Evolutionary conservation across 768 basidiomycete genomes (phyloP), one percentile per base, ranked within the genome.

Genomic region (Plicaturopsis crispa): DNA sequence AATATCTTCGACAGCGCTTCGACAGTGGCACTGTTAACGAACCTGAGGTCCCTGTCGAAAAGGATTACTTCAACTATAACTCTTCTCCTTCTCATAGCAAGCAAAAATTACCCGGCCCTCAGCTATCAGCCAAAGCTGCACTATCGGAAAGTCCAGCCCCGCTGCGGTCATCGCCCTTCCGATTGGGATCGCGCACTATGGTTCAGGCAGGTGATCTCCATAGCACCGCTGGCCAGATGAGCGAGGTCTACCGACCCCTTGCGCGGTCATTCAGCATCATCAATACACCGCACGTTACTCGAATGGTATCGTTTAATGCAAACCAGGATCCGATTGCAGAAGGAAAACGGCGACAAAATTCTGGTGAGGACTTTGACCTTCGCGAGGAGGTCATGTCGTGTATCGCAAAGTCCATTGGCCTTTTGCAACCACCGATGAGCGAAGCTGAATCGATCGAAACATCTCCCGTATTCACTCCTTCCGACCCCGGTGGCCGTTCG

Each of bases 361-460:
- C 69, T 22, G 65, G 63, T 6, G 84, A 82, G 18, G 89, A 93
- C 16, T 93, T 97, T 48, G 90, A 98, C 56, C 74, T 98, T n/a
- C 77, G 89, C 24, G 89, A 92, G 48, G 92, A 89, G 48, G 93
- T 99, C 22, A 92, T 98, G 90, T 84, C 86, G 1, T 94, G 90
- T 57, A 93, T 99, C 43, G 92, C 94, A 1, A 93, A 94, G 57
- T 94, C 91, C 2, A 98, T 99, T 41, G 96, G 96, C 3, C 70
- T 99, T 10, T 64, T 89, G 17, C 93, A 96, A 46, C 87, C 92
- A 3, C 80, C 90, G 3, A 59, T 86, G 14, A 84, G 80, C 39
- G 78, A 73, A 30, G 67, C 63, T 33, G 79, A 78, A 24, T 84
- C 82, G 2, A 59, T 72, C 2, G 80, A 82, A 45, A 70, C 73